Conservation (phyloP, 73 alveolate genomes). For the Symbiodinium pilosum region DNA sequence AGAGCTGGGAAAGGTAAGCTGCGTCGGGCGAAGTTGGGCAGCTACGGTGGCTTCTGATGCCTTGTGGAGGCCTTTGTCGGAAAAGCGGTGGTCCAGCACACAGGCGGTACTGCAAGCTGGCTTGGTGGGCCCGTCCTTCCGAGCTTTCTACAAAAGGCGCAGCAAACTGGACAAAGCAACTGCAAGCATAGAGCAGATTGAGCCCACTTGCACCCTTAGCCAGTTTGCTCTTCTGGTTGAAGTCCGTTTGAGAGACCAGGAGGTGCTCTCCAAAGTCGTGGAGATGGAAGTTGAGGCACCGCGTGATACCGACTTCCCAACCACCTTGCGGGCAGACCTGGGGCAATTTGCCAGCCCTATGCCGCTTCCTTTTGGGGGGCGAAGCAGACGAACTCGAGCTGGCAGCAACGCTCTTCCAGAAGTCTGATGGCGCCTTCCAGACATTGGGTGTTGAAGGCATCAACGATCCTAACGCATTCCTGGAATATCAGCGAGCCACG, state of each 20-base stretch:
- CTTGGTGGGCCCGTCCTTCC: background rate
- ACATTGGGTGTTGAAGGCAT: background rate
- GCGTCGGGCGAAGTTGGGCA: conserved; percentile 3
- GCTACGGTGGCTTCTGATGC: background rate
- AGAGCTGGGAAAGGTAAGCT: background rate
- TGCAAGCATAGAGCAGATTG: background rate
- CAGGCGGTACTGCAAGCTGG: background rate
- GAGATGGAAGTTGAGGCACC: background rate
- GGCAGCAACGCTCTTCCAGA: background rate
- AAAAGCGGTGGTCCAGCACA: background rate
- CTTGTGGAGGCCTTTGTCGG: background rate
- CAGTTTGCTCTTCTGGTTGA: background rate
- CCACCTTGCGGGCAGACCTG: background rate
- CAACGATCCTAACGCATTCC: background rate
- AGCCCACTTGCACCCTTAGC: background rate
- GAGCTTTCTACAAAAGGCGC: background rate
- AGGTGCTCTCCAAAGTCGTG: background rate
- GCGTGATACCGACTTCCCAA: background rate
- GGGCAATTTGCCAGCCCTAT: background rate
- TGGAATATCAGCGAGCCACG: background rate
- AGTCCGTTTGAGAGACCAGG: background rate
- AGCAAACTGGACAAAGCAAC: background rate
- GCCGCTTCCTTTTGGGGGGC: background rate
- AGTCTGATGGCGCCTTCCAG: background rate
- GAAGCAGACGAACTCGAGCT: background rate